Evolutionary conservation across 495 filamentous ascomycete genomes (phyloP).

Genomic region (Podospora sp.): DNA sequence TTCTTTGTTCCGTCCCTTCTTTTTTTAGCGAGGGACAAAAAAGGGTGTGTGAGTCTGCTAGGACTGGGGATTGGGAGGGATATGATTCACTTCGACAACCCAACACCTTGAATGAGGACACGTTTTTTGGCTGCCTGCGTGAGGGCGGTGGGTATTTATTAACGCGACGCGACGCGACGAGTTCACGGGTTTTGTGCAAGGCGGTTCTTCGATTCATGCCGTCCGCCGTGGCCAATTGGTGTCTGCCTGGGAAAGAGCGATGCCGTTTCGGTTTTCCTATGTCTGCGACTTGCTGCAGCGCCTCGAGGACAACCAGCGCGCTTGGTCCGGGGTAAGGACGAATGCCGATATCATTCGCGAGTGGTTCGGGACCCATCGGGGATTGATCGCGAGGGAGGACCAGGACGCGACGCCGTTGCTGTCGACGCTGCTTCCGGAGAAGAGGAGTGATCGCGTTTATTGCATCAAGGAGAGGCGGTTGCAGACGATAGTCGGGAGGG

Average conservation of each 20-base stretch:
- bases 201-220: not conserved
- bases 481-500: slow-evolving; percentile 64
- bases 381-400: slow-evolving; percentile 50
- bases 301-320: slow-evolving; percentile 42
- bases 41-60: too few relatives aligned
- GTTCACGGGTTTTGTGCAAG: not conserved
- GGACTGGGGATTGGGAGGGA: too few relatives aligned
- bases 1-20: too few relatives aligned
- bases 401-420: slow-evolving; percentile 64
- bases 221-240: not conserved
- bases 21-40: too few relatives aligned
- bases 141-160: not conserved
- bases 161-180: not conserved
- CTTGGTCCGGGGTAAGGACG: slow-evolving; percentile 11
- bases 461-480: slow-evolving; percentile 61
- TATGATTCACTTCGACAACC: too few relatives aligned
- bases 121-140: not conserved
- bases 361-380: slow-evolving; percentile 65
- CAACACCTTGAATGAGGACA: too few relatives aligned
- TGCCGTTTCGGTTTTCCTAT: slow-evolving; percentile 64
- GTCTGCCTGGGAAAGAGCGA: slow-evolving; percentile 29
- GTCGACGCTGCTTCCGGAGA: slow-evolving; percentile 73
- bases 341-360: slow-evolving; percentile 40
- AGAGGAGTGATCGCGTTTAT: slow-evolving; percentile 75
- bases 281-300: slow-evolving; percentile 64